A percentile compares a stretch with the other conserved stretches of the same genome.
Evolutionary conservation across 768 basidiomycete genomes (phyloP).

Genomic region (Leccinum imitatum): DNA sequence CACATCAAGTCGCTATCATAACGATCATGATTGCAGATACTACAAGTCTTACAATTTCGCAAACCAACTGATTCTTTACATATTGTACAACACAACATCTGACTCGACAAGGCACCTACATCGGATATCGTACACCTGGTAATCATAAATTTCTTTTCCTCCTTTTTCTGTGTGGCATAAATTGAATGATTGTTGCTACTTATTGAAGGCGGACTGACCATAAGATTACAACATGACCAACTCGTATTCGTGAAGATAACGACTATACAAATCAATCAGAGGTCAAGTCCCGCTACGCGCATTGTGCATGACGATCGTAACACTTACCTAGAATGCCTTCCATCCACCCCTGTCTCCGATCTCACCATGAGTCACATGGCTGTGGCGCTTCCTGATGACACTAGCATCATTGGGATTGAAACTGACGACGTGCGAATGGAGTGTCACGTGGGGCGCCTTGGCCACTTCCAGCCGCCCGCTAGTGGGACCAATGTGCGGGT

Average conservation of each 20-base stretch:
- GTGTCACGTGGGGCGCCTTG: slow-evolving; percentile 13
- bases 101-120: neutral
- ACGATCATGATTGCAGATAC: neutral
- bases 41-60: neutral
- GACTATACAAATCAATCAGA: neutral
- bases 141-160: neutral
- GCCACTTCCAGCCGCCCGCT: neutral
- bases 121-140: neutral
- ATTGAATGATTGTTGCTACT: neutral
- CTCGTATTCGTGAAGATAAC: neutral
- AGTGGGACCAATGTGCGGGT: neutral
- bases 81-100: neutral
- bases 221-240: neutral
- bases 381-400: neutral
- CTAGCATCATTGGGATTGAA: neutral
- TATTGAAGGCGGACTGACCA: neutral
- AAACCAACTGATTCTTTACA: neutral
- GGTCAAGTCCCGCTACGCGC: neutral
- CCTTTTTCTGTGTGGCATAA: neutral
- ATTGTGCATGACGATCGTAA: too few relatives aligned
- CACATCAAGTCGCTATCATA: neutral
- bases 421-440: slow-evolving; percentile 13
- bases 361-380: neutral
- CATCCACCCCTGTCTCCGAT: slow-evolving; percentile 1
- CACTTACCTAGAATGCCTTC: slow-evolving; percentile 3